Evolutionary conservation across 116 monocot genomes (phyloP).

Genomic region (Dioscorea cayenensis): DNA sequence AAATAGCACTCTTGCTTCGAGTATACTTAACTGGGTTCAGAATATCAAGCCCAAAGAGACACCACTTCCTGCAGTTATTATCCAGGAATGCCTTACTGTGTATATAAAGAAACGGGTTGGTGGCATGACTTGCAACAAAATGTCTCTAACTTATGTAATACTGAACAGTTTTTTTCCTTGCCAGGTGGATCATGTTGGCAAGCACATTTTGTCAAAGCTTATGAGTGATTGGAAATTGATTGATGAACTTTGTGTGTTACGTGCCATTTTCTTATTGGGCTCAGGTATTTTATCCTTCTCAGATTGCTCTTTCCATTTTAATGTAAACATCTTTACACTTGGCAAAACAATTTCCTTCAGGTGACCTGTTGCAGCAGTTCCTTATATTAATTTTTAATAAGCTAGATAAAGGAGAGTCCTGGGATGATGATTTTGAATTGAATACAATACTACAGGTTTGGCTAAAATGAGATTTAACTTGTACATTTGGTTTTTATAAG

Average conservation of each 20-base stretch:
- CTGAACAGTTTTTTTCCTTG: slow-evolving; percentile 2
- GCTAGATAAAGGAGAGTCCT: slow-evolving; percentile 71
- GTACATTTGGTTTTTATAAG: neutral
- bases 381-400: slow-evolving; percentile 63
- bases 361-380: slow-evolving; percentile 89
- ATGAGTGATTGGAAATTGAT: slow-evolving; percentile 94
- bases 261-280: slow-evolving; percentile 86
- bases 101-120: slow-evolving; percentile 73
- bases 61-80: slow-evolving; percentile 59
- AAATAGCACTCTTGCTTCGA: slow-evolving; percentile 72
- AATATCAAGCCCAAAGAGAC: slow-evolving; percentile 29
- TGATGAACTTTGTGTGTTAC: slow-evolving; percentile 82
- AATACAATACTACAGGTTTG: slow-evolving; percentile 81
- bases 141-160: slow-evolving; percentile 3
- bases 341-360: slow-evolving; percentile 24
- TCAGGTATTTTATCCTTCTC: slow-evolving; percentile 50
- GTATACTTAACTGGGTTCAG: slow-evolving; percentile 61
- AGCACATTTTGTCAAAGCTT: slow-evolving; percentile 65
- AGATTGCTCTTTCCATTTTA: neutral
- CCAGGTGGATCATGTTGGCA: slow-evolving; percentile 85
- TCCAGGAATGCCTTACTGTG: slow-evolving; percentile 65
- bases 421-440: slow-evolving; percentile 98
- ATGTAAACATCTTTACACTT: neutral
- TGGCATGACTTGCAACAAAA: neutral
- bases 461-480: neutral